Conservation (phyloP, 257 asterid species). For the Solanum etuberosum region DNA sequence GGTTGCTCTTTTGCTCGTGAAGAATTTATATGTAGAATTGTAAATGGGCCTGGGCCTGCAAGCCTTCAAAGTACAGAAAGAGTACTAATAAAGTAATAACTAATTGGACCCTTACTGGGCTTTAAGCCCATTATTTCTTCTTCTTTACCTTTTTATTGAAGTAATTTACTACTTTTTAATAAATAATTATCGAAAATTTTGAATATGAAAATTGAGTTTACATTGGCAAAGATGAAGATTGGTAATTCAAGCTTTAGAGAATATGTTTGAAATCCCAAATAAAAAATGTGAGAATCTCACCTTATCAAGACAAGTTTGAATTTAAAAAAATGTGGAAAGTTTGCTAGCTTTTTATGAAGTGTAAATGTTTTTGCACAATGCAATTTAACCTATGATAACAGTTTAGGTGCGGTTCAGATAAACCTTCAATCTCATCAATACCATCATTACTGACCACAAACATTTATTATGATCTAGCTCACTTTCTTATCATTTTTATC, state of each 20-base stretch:
- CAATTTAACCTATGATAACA: no score
- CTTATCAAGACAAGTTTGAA: not conserved
- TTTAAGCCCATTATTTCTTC: not conserved
- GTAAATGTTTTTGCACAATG: no score
- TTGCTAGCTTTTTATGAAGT: not conserved
- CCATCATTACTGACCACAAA: no score
- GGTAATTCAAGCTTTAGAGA: not conserved
- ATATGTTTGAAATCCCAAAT: not conserved
- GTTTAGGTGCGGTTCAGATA: no score
- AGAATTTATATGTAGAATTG: not conserved
- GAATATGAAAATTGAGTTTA: not conserved
- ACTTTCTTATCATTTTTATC: not conserved
- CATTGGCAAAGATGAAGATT: not conserved
- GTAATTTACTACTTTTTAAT: no score
- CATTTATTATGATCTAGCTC: not conserved
- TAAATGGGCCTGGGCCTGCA: slow-evolving; percentile 5
- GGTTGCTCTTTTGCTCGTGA: accelerated
- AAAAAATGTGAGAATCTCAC: not conserved
- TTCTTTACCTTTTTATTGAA: not conserved
- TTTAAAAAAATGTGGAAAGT: not conserved
- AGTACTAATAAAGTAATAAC: not conserved
- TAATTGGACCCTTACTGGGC: not conserved
- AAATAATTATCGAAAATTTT: not conserved
- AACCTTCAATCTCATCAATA: not conserved
- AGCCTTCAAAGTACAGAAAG: slow-evolving; percentile 21